Conservation (phyloP, 805 yeast species). For the Limtongozyma cylindracea region DNA sequence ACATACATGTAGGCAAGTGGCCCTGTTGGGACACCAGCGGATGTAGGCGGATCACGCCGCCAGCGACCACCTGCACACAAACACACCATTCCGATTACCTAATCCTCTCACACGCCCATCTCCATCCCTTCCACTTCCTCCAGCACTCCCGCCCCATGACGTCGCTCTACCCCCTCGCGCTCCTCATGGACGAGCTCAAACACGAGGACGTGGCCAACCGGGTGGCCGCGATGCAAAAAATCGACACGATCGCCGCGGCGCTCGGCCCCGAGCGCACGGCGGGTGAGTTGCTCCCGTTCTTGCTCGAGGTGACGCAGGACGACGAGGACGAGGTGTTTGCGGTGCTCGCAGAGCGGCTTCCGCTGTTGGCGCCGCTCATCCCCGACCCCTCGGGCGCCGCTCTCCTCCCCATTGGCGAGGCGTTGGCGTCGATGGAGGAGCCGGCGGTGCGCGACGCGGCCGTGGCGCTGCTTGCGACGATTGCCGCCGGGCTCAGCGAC, state of each 20-base stretch:
- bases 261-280: conserved; percentile 86
- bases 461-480: conserved; percentile 53
- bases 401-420: conserved; percentile 42
- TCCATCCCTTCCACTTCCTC: not conserved
- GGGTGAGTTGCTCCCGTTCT: conserved; percentile 69
- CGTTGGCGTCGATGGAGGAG: conserved; percentile 81
- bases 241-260: conserved; percentile 87
- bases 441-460: conserved; percentile 93
- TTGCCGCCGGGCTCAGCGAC: conserved; percentile 34
- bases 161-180: conserved; percentile 89
- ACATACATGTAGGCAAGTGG: too few species aligned
- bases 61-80: too few species aligned
- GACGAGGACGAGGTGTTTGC: conserved; percentile 97
- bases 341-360: conserved; percentile 75
- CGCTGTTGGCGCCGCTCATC: conserved; percentile 64
- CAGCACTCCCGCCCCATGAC: not conserved
- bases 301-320: conserved; percentile 76
- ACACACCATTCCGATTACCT: too few species aligned
- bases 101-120: not conserved
- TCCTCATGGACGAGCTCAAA: conserved; percentile 88
- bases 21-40: too few species aligned
- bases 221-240: conserved; percentile 80
- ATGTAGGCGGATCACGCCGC: too few species aligned
- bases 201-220: conserved; percentile 91
- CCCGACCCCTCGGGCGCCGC: too few species aligned